Base-by-base conservation (phyloP, 345 rosid species). In the Pugionium dolabratum region DNA sequence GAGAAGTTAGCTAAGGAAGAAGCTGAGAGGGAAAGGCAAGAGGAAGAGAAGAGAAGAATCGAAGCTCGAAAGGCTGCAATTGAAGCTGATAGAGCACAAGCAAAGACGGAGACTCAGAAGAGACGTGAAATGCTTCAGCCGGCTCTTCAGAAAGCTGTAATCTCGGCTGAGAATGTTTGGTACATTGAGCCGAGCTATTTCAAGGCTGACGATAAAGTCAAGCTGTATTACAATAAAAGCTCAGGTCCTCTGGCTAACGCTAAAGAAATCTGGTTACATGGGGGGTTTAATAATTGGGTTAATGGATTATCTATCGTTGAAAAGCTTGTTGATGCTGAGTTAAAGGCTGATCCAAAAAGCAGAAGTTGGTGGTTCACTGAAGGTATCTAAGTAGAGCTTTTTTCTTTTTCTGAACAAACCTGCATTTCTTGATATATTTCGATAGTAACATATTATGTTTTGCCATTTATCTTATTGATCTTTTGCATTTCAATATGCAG, bases 311-410 rank as follows among this genome's bases (percentile, higher is more conserved):
- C 88, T 60, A 80, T 93, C 41, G 71, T 61, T 34, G 87, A 76
- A 70, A 83, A 65, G 76, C 88, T 89, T 71, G 85, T 78, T 42
- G 67, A 62, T 47, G 74, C 80, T 44, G 80, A 80, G 69, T 69
- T 75, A 75, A 74, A 64, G 48, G 64, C 73, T 50, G 80, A 76
- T 65, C 70, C 76, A 75, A 81, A 77, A 76, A 84, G 59, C 40
- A 80, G 76, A 48, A 88, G 87, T 70, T 93, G 98, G 98, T 87
- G 98, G 90, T 86, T 74, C 46, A 87, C 84, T 57, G 83, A 84
- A 72, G 87, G 98, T 93, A 83, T 73, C 7, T 31, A n/a, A 36
- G 4, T 48, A 32, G 32, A 56, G 28, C 37, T 41, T 74, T 45
- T 62, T 31, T 61, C 57, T 39, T 66, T 7, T 60, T 28, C 51